Evolutionary conservation across 768 basidiomycete genomes (phyloP), one percentile per base, ranked within the genome.

Genomic region (Hericium rajendrae): DNA sequence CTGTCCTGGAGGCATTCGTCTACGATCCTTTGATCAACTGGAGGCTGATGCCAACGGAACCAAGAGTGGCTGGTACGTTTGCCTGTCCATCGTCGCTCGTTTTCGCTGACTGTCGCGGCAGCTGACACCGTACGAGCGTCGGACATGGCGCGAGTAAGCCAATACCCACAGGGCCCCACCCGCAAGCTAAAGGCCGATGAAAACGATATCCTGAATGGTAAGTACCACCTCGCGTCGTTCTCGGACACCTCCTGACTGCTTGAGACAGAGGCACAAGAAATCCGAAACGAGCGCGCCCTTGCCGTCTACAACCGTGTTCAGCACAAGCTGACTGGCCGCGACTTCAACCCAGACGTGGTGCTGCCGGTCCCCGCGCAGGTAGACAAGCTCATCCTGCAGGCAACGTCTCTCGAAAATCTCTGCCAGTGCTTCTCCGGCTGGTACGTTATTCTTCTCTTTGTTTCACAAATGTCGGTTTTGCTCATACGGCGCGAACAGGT

Each of bases 1-100:
- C 97, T 5, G 95, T 99, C 18, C 77, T 99, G 28, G 97, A 99
- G 70, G 95, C 97, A 6, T 98, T 99, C 68, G 94, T 98, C 9
- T 97, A 98, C 65, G 97, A 99, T 67, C 97, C 97, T 12, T 74
- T 99, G 57, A 94, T 98, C 76, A 95, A 93, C 66, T 99, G 94
- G 94, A 83, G 94, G 64, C 75, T 97, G 60, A 88, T 91, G 78
- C 88, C 90, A 65, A 81, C 87, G 5, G 91, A 94, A 54, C 81
- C 40, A 89, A 91, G 57, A 76, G 76, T 22, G 78, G 84, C 43
- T 46, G 43, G 43, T 46, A 57, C 81, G 84, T 53, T 77, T 80
- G 32, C 86, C 90, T 84, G 61, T 60, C 67, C 60, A 53, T 26
- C 28, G 57, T 54, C 38, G 57, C 8, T 60, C 10, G 55, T 66